These are phyloP conservation scores for Alternaria metachromatica DNA, from an alignment of 2,329 filamentous ascomycete genomes.

Conservation along the genomic window DNA sequence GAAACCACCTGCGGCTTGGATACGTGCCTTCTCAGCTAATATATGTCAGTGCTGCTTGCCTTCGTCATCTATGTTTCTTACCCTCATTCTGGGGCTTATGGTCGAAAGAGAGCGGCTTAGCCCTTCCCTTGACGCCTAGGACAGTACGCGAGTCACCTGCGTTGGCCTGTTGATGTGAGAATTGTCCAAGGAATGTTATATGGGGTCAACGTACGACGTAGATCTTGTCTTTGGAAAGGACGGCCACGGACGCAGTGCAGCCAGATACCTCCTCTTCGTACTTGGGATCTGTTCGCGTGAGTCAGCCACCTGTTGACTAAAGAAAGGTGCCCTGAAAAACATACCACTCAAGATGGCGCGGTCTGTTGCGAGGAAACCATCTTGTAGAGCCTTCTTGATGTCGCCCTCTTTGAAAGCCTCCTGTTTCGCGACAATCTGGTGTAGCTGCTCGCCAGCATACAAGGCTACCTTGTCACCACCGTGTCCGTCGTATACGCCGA, in stretches of 20 bases:
- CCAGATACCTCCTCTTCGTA: conserved; percentile 98
- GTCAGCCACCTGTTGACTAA: conserved; percentile 33
- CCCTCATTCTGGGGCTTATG: conserved; percentile 99
- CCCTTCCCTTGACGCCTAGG: conserved; percentile 92
- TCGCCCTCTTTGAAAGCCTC: conserved; percentile 90
- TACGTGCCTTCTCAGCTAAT: conserved; percentile 90
- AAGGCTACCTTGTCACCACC: conserved; percentile 95
- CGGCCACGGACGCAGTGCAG: conserved; percentile 90
- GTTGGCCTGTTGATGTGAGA: conserved; percentile 72
- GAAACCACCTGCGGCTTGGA: conserved; percentile 93
- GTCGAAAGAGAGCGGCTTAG: conserved; percentile 98
- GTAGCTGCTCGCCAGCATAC: conserved; percentile 90
- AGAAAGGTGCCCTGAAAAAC: conserved; percentile 18
- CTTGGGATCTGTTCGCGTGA: conserved; percentile 74
- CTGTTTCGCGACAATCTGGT: conserved; percentile 94
- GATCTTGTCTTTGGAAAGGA: conserved; percentile 90
- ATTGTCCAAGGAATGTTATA: neutral
- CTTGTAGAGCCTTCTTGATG: conserved; percentile 94
- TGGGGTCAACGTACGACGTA: conserved; percentile 77
- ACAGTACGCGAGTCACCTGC: conserved; percentile 96
- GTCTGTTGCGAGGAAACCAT: conserved; percentile 95
- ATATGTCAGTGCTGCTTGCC: conserved; percentile 21
- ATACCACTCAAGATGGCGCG: conserved; percentile 93
- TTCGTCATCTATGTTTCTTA: conserved; percentile 45
- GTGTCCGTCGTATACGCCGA: conserved; percentile 97